Evolutionary conservation across 805 yeast species (phyloP).

Genomic region (Clavispora phyllophila): DNA sequence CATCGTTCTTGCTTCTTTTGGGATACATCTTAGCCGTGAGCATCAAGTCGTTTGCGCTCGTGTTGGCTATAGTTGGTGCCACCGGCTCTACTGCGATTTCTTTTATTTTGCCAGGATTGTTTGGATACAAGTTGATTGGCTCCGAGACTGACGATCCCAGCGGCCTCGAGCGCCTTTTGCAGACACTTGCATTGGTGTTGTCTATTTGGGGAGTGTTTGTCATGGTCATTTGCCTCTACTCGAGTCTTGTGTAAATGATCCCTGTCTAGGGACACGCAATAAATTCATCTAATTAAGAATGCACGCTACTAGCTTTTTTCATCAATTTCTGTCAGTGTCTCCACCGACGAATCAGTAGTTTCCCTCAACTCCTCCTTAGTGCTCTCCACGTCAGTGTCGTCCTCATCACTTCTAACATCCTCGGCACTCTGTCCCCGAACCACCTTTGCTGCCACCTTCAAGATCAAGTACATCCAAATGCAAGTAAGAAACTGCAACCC

Average conservation of each 20-base stretch:
- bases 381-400: conserved; percentile 42
- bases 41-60: conserved; percentile 61
- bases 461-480: conserved; percentile 72
- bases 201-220: conserved; percentile 50
- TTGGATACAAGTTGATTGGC: conserved; percentile 58
- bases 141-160: conserved; percentile 24
- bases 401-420: conserved; percentile 81
- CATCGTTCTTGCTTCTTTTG: conserved; percentile 39
- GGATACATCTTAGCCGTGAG: conserved; percentile 56
- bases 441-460: conserved; percentile 66
- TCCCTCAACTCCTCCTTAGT: background rate
- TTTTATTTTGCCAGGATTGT: conserved; percentile 72
- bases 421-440: conserved; percentile 73
- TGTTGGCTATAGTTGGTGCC: conserved; percentile 71
- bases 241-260: conserved; percentile 11
- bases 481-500: conserved; percentile 62
- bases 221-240: conserved; percentile 44
- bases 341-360: background rate
- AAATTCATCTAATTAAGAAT: background rate
- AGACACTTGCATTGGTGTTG: conserved; percentile 38
- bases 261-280: background rate
- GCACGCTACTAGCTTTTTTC: background rate
- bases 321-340: background rate
- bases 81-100: conserved; percentile 80
- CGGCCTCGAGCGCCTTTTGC: conserved; percentile 26